Evolutionary conservation across 2,329 filamentous ascomycete genomes (phyloP).

Genomic region (Colletotrichum brevisporum): DNA sequence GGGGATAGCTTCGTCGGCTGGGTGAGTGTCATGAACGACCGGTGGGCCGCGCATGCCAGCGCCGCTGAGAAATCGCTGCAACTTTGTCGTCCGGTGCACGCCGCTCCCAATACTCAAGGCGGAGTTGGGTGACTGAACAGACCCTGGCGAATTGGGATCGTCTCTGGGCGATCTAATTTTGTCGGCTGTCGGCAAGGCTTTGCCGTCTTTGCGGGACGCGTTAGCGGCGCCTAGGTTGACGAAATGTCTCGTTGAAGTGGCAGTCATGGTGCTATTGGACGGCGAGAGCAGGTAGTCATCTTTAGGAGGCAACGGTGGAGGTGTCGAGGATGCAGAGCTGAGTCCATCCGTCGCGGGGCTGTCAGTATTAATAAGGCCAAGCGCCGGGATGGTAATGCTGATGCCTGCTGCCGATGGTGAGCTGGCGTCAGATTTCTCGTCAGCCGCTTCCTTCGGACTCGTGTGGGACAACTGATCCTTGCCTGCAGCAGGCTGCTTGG

Average conservation of each 20-base stretch:
- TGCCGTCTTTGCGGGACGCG: slow-evolving; percentile 40
- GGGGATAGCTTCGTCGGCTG: slow-evolving; percentile 51
- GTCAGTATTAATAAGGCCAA: slow-evolving; percentile 8
- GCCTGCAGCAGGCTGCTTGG: slow-evolving; percentile 45
- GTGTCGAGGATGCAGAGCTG: slow-evolving; percentile 44
- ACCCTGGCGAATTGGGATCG: slow-evolving; percentile 43
- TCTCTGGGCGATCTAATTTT: slow-evolving; percentile 38
- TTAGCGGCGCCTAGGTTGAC: slow-evolving; percentile 34
- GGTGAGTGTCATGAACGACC: slow-evolving; percentile 51
- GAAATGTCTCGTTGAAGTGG: slow-evolving; percentile 30
- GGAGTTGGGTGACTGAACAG: slow-evolving; percentile 47
- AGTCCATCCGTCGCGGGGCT: slow-evolving; percentile 22
- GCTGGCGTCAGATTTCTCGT: slow-evolving; percentile 25
- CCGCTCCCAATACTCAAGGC: slow-evolving; percentile 53
- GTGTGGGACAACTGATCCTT: slow-evolving; percentile 4
- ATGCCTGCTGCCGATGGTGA: slow-evolving; percentile 29
- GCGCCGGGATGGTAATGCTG: slow-evolving; percentile 17
- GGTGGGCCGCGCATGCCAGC: slow-evolving; percentile 48
- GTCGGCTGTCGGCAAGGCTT: slow-evolving; percentile 43
- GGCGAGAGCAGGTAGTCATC: slow-evolving; percentile 42
- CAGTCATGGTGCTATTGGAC: slow-evolving; percentile 18
- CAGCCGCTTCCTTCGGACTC: slow-evolving; percentile 24
- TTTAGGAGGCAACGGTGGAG: slow-evolving; percentile 55
- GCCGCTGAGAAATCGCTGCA: slow-evolving; percentile 57
- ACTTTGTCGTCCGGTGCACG: slow-evolving; percentile 44